phyloP scores from a whole-genome alignment of 139 green algal genomes.

The Haematococcus sp. region DNA sequence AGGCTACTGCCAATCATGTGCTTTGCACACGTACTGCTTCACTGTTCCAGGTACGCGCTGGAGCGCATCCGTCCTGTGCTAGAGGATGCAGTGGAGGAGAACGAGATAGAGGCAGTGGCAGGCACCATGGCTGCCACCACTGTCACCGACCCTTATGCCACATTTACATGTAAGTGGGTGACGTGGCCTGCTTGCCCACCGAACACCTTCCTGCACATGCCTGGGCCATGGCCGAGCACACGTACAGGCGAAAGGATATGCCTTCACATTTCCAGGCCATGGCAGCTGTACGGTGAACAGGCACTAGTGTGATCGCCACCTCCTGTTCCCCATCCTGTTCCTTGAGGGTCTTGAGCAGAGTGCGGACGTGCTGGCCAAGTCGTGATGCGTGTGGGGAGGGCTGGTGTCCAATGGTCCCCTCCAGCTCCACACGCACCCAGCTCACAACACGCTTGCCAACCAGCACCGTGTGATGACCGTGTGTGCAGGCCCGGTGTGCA shows the following conservation, averaged over 20 bases:
- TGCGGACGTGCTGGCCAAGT: too few species aligned
- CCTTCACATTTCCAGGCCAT: background rate
- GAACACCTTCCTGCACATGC: background rate
- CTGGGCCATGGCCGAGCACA: background rate
- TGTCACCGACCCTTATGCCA: background rate
- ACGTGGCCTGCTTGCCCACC: background rate
- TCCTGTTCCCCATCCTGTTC: too few species aligned
- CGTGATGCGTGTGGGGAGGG: too few species aligned
- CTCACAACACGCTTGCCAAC: too few species aligned
- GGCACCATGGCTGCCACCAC: background rate
- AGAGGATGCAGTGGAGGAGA: background rate
- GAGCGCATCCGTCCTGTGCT: background rate
- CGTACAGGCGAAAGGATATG: background rate
- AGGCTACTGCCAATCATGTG: too few species aligned
- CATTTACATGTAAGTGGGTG: background rate
- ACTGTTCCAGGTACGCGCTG: background rate
- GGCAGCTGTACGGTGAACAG: too few species aligned
- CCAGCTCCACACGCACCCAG: too few species aligned
- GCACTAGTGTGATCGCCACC: too few species aligned
- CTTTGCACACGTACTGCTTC: too few species aligned
- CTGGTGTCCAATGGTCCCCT: too few species aligned
- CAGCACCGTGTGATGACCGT: background rate
- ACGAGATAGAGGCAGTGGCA: background rate
- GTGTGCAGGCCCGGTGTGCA: slow-evolving; percentile 15
- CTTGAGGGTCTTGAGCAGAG: too few species aligned